phyloP scores from a whole-genome alignment of 768 basidiomycete genomes.

The Rhizopogon roseolus region DNA sequence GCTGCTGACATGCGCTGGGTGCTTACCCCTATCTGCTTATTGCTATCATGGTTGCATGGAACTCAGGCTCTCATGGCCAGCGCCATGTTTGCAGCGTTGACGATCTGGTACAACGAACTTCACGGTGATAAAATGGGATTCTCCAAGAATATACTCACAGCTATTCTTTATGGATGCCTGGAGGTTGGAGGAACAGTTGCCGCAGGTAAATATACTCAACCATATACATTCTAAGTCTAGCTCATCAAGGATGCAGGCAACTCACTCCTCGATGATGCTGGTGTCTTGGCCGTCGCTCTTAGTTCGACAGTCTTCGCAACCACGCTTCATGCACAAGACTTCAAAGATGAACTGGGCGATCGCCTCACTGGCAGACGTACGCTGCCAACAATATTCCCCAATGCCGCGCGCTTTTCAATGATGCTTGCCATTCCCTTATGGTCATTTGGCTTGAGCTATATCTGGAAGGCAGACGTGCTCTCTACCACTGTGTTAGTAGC shows the following conservation, averaged over 20 bases:
- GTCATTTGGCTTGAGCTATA: conserved; percentile 27
- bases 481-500: conserved; percentile 22
- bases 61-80: conserved; percentile 28
- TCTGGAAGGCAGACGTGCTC: conserved; percentile 31
- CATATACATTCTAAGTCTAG: not conserved
- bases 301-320: conserved; percentile 37
- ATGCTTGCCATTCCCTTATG: conserved; percentile 31
- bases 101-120: conserved; percentile 35
- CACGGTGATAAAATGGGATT: conserved; percentile 33
- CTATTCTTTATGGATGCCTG: conserved; percentile 31
- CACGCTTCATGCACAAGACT: conserved; percentile 47
- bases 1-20: conserved; percentile 33
- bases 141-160: conserved; percentile 34
- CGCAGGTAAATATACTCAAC: conserved; percentile 23
- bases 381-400: conserved; percentile 40
- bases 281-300: conserved; percentile 26
- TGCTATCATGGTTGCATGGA: conserved; percentile 27
- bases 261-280: conserved; percentile 20
- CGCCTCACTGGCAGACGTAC: conserved; percentile 33
- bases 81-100: conserved; percentile 19
- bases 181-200: conserved; percentile 34
- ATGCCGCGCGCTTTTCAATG: conserved; percentile 28
- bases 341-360: conserved; percentile 42
- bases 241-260: conserved; percentile 15
- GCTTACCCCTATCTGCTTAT: conserved; percentile 26